Evolutionary conservation across 805 yeast species (phyloP).

Genomic region (Kuraishia cidri): DNA sequence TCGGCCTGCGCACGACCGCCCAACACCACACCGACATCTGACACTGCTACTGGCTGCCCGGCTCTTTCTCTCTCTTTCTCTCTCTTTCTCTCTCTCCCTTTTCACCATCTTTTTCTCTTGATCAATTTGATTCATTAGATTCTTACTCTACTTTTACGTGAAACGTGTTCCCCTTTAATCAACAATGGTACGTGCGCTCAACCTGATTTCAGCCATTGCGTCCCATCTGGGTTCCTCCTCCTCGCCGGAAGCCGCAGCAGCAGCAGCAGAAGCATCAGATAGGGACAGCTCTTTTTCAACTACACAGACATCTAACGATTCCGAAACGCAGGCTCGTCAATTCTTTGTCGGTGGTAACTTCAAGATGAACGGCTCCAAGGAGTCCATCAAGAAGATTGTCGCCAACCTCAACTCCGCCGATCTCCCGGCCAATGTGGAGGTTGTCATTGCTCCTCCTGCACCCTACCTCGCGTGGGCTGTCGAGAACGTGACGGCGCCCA

Average conservation of each 20-base stretch:
- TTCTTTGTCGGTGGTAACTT: constrained; percentile 99
- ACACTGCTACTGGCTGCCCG: not conserved
- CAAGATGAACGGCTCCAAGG: constrained; percentile 94
- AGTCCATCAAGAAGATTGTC: constrained; percentile 75
- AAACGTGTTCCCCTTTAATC: too few relatives aligned
- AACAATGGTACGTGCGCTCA: constrained; percentile 5
- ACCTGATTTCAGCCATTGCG: not conserved
- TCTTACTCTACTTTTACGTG: not conserved
- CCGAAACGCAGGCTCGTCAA: constrained; percentile 53
- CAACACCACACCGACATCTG: too few relatives aligned
- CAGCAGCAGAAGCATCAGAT: not conserved
- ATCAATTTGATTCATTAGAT: too few relatives aligned
- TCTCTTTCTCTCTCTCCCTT: not conserved
- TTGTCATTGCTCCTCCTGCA: constrained; percentile 94
- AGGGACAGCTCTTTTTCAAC: not conserved
- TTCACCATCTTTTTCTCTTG: too few relatives aligned
- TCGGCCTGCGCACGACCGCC: too few relatives aligned
- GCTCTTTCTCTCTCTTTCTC: not conserved
- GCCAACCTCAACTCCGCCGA: constrained; percentile 74
- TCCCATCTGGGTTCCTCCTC: constrained; percentile 2
- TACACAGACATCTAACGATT: constrained; percentile 3
- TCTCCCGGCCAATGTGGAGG: constrained; percentile 75
- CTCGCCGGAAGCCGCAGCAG: constrained; percentile 1
- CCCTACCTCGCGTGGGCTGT: constrained; percentile 80
- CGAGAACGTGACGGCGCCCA: constrained; percentile 55